Evolutionary conservation across 2,329 filamentous ascomycete species (phyloP).

Genomic region (Aspergillus viridinutans): DNA sequence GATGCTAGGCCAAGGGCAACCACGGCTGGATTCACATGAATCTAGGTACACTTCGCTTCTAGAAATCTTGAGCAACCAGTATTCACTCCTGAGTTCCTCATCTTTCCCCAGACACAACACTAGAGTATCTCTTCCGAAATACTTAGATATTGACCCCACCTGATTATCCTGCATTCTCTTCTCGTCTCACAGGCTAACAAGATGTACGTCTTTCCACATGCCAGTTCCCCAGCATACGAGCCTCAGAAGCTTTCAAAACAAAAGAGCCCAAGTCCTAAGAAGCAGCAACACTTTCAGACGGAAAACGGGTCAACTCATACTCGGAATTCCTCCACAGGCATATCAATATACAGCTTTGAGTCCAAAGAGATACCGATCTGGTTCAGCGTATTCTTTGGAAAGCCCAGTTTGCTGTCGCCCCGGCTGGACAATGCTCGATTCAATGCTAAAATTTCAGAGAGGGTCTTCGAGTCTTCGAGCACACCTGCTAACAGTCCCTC

Average conservation of each 20-base stretch:
- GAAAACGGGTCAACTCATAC: background rate
- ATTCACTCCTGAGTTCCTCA: background rate
- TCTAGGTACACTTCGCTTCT: too few species aligned
- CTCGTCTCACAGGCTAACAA: background rate
- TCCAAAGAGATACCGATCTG: slow-evolving; percentile 1
- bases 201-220: background rate
- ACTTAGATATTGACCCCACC: background rate
- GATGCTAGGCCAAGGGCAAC: too few species aligned
- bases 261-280: background rate
- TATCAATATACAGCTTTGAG: background rate
- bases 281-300: background rate
- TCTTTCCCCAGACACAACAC: background rate
- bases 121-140: background rate
- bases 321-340: background rate
- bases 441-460: background rate
- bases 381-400: slow-evolving; percentile 5
- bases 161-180: background rate
- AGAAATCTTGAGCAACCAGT: background rate
- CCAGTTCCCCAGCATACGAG: background rate
- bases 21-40: too few species aligned
- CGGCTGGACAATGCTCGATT: slow-evolving; percentile 3
- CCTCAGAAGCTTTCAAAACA: background rate
- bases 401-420: background rate
- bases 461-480: background rate
- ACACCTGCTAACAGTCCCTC: background rate